Base-by-base conservation (phyloP, 1,139 yeast genomes). In the Debaryomycetaceae sp. region DNA sequence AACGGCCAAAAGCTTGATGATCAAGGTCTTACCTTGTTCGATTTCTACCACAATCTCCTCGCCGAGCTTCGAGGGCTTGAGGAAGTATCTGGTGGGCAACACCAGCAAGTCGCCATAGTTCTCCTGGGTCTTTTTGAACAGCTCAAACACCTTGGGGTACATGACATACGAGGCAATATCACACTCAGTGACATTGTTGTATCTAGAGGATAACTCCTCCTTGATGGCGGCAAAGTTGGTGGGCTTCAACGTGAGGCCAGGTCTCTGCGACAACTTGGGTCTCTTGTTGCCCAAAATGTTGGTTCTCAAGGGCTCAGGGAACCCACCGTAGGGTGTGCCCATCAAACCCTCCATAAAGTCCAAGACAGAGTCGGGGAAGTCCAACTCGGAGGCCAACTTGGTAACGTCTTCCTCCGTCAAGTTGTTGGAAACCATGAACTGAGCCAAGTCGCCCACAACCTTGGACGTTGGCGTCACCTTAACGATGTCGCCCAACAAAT, bases 271-370 rank as follows among this genome's bases (percentile, higher is more conserved):
- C 59, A 91, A 77, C 65, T 88, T 86, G 61, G 84, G 81, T 65
- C 99, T 83, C 78, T 88, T 89, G 55, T 75, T 76, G 31, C 68
- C 66, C 55, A 91, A 77, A 41, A 91, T 75, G 56, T 89, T 84
- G 28, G 95, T 71, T 66, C 98, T 81, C 60, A 91, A 72, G 29
- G 99, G 98, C 65, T 91, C 99, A 34, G 98, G 98, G 94, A 93
- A 91, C 5, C 99, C 99, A 46, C 98, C 98, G 56, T 85, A 88
- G 48, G 99, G 99, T 49, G 91, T 91, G 55, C 99, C 99, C 88
- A 93, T 91, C 54, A 91, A 74, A 48, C 99, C 99, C 69, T 93
- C 96, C 77, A 91, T 88, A 73, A 91, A 91, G 64, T 93, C 98
- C 55, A 91, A 74, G 20, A 91, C 96, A 12, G 97, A 89, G 52